Conservation (phyloP, 2,329 filamentous ascomycete genomes). For the Alternaria atra region DNA sequence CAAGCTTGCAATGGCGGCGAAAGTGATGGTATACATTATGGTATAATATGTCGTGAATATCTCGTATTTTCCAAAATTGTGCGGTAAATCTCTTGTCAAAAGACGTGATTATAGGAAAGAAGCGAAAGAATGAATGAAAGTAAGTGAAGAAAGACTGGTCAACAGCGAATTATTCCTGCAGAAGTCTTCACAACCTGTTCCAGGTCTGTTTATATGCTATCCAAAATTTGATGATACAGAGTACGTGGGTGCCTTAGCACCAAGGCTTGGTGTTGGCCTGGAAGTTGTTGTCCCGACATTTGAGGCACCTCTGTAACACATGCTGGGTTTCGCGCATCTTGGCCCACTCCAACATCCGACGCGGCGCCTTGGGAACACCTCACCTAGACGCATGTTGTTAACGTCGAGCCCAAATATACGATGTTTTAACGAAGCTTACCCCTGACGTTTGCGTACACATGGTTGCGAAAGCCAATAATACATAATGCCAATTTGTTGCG, state of each 20-base stretch:
- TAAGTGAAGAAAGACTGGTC: slow-evolving; percentile 32
- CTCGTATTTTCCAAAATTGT: background rate
- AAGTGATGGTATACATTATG: slow-evolving; percentile 31
- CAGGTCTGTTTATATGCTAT: slow-evolving; percentile 8
- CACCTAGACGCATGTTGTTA: background rate
- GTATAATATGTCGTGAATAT: background rate
- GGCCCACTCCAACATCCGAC: slow-evolving; percentile 11
- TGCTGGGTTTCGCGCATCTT: slow-evolving; percentile 25
- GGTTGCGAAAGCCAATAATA: background rate
- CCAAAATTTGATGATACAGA: background rate
- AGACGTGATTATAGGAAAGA: slow-evolving; percentile 11
- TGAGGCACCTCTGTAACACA: slow-evolving; percentile 29
- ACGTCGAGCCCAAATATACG: background rate
- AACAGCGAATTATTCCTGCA: slow-evolving; percentile 33
- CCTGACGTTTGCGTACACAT: background rate
- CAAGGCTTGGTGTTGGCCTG: slow-evolving; percentile 32
- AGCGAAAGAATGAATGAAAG: slow-evolving; percentile 22
- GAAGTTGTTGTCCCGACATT: slow-evolving; percentile 22
- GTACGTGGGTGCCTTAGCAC: slow-evolving; percentile 20
- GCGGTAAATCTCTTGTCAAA: slow-evolving; percentile 11
- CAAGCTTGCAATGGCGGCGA: slow-evolving; percentile 19
- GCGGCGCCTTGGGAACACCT: background rate
- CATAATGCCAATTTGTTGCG: background rate
- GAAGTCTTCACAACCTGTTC: background rate
- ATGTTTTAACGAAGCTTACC: background rate